These are phyloP conservation scores for Candida wancherniae DNA, from an alignment of 805 yeast species.

Conservation along the genomic window DNA sequence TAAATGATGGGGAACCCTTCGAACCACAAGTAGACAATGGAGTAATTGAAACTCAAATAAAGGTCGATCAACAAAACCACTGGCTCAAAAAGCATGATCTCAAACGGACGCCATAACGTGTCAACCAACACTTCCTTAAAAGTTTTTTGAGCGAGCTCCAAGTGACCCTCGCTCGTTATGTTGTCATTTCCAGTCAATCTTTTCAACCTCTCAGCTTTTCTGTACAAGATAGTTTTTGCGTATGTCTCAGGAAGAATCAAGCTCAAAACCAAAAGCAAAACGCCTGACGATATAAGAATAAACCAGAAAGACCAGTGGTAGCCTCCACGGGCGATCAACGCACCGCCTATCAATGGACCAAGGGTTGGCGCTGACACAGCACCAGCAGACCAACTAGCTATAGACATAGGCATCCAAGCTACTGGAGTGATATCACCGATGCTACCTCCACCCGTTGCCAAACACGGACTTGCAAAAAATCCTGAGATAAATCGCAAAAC, in stretches of 20 bases:
- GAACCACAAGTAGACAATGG: slow-evolving; percentile 14
- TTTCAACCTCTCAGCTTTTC: slow-evolving; percentile 13
- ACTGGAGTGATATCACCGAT: slow-evolving; percentile 45
- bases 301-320: slow-evolving; percentile 16
- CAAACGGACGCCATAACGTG: slow-evolving; percentile 12
- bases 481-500: slow-evolving; percentile 52
- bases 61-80: slow-evolving; percentile 13
- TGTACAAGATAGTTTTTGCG: slow-evolving; percentile 10
- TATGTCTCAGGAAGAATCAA: slow-evolving; percentile 12
- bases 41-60: slow-evolving; percentile 12
- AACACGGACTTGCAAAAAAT: slow-evolving; percentile 50
- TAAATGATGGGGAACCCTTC: slow-evolving; percentile 16
- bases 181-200: slow-evolving; percentile 10
- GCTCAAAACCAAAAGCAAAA: slow-evolving; percentile 5
- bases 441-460: slow-evolving; percentile 58
- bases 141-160: slow-evolving; percentile 5
- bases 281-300: slow-evolving; percentile 10
- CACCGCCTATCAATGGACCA: slow-evolving; percentile 56
- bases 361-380: slow-evolving; percentile 51
- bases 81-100: slow-evolving; percentile 11
- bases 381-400: slow-evolving; percentile 51
- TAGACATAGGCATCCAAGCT: slow-evolving; percentile 41
- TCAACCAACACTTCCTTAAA: slow-evolving; percentile 5
- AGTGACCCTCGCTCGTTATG: slow-evolving; percentile 10
- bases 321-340: slow-evolving; percentile 25